Percentiles rank a stretch among this genome's conserved stretches.
These are phyloP conservation scores for Xylaria hypoxylon DNA, from an alignment of 2,329 filamentous ascomycete species.

Conservation along the genomic window DNA sequence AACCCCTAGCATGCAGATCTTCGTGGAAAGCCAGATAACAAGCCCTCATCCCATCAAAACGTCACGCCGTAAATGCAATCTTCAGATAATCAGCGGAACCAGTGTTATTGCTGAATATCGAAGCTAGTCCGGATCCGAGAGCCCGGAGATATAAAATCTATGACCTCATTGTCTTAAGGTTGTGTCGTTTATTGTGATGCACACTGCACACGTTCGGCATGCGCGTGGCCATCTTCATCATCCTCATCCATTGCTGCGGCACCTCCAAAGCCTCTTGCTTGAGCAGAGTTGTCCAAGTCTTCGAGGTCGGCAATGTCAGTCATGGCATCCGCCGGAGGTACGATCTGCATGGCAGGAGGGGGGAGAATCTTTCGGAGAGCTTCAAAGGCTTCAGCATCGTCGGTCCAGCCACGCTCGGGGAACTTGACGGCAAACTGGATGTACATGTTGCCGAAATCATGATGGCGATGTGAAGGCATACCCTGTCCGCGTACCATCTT, in stretches of 20 bases:
- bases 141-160: constrained; percentile 27
- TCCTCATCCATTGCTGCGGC: constrained; percentile 76
- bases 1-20: constrained; percentile 41
- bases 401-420: constrained; percentile 80
- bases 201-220: constrained; percentile 85
- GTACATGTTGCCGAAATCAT: constrained; percentile 95
- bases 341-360: constrained; percentile 68
- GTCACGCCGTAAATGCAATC: constrained; percentile 49
- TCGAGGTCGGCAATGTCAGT: constrained; percentile 89
- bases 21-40: constrained; percentile 42
- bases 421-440: constrained; percentile 99
- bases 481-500: constrained; percentile 97
- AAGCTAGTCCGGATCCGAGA: constrained; percentile 27
- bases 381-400: constrained; percentile 76
- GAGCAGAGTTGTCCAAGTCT: constrained; percentile 79
- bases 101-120: constrained; percentile 24
- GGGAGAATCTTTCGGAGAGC: constrained; percentile 89
- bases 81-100: constrained; percentile 25
- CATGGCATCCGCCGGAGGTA: constrained; percentile 86
- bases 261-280: constrained; percentile 75
- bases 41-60: constrained; percentile 44
- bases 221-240: constrained; percentile 79
- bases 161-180: constrained; percentile 13
- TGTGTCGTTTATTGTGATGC: constrained; percentile 76
- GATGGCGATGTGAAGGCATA: constrained; percentile 96